Evolutionary conservation across 2,329 filamentous ascomycete species (phyloP).

Genomic region (Pseudocercospora musae): DNA sequence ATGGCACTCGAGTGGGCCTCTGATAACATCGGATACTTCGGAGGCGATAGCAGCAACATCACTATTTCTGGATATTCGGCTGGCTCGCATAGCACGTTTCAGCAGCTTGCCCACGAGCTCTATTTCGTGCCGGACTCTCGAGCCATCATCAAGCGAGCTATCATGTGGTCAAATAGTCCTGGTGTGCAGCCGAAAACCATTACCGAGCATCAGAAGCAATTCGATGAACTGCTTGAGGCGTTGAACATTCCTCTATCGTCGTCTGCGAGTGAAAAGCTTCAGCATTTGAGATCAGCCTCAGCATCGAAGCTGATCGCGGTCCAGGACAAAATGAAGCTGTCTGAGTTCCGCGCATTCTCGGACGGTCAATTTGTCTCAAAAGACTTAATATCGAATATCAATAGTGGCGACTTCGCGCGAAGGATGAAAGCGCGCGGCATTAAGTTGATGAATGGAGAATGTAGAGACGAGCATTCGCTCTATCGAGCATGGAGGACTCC

Average conservation of each 20-base stretch:
- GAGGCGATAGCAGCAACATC: slow-evolving; percentile 49
- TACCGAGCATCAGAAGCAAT: slow-evolving; percentile 50
- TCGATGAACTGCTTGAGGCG: slow-evolving; percentile 47
- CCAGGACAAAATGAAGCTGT: slow-evolving; percentile 43
- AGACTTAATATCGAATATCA: slow-evolving; percentile 46
- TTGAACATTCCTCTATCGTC: slow-evolving; percentile 45
- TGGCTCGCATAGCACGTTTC: slow-evolving; percentile 55
- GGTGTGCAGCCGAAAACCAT: slow-evolving; percentile 52
- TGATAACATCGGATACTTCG: slow-evolving; percentile 50
- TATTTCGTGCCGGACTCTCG: slow-evolving; percentile 45
- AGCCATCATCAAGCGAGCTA: slow-evolving; percentile 49
- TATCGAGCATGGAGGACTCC: slow-evolving; percentile 54
- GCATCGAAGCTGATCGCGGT: slow-evolving; percentile 43
- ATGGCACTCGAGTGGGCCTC: slow-evolving; percentile 55
- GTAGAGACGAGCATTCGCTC: slow-evolving; percentile 51
- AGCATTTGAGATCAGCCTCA: slow-evolving; percentile 42
- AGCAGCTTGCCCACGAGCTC: slow-evolving; percentile 57
- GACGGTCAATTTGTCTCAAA: slow-evolving; percentile 49
- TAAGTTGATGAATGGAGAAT: slow-evolving; percentile 54
- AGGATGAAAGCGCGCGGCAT: slow-evolving; percentile 46
- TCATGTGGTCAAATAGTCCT: slow-evolving; percentile 56
- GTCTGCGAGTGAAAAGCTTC: slow-evolving; percentile 44
- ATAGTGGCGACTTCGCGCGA: slow-evolving; percentile 48
- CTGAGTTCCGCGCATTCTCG: slow-evolving; percentile 54
- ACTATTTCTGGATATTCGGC: slow-evolving; percentile 57